Evolutionary conservation across 2,329 filamentous ascomycete genomes (phyloP).

Genomic region (Penicillium rolfsii): DNA sequence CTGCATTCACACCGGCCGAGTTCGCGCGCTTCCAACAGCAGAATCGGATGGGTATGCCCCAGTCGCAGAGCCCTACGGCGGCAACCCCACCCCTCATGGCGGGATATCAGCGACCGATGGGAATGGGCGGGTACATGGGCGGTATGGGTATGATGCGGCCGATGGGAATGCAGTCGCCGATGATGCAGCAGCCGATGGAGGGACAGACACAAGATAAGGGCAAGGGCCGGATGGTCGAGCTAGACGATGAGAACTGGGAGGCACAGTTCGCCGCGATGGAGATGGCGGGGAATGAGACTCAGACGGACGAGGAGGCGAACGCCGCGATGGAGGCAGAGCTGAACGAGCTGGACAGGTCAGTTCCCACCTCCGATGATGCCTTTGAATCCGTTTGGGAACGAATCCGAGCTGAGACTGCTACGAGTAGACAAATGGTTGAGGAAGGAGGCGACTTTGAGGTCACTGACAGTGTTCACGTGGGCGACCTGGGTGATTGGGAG

Average conservation of each 20-base stretch:
- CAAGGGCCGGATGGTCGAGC: conserved; percentile 79
- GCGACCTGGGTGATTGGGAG: conserved; percentile 80
- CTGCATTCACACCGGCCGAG: conserved; percentile 77
- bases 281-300: conserved; percentile 54
- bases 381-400: conserved; percentile 76
- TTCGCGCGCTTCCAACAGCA: conserved; percentile 85
- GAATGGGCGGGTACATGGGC: conserved; percentile 49
- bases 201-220: conserved; percentile 72
- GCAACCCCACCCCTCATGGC: conserved; percentile 65
- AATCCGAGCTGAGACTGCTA: conserved; percentile 50
- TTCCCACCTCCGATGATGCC: conserved; percentile 67
- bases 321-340: conserved; percentile 82
- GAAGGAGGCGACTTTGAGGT: conserved; percentile 64
- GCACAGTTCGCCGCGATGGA: conserved; percentile 92
- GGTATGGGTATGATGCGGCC: conserved; percentile 55
- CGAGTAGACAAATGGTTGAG: conserved; percentile 62
- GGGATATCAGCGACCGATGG: conserved; percentile 51
- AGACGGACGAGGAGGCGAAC: conserved; percentile 65
- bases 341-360: conserved; percentile 85
- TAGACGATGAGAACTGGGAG: conserved; percentile 94
- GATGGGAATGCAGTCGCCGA: conserved; percentile 53
- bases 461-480: conserved; percentile 57
- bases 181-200: conserved; percentile 51
- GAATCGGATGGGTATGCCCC: conserved; percentile 61
- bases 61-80: conserved; percentile 61